Conservation (phyloP, 2,329 filamentous ascomycete species). For the Fusarium albosuccineum region DNA sequence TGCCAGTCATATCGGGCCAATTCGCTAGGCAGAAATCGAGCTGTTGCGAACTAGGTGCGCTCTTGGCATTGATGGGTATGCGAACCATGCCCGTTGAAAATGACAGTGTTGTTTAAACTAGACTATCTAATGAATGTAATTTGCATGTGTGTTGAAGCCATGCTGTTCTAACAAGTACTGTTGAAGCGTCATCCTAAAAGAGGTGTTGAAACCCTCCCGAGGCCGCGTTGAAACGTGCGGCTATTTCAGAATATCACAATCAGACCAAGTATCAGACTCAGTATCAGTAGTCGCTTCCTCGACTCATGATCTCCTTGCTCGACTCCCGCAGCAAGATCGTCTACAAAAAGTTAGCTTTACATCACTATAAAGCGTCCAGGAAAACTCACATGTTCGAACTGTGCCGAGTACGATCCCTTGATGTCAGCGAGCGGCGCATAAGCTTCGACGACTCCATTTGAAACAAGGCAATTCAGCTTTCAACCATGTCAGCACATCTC, state of each 20-base stretch:
- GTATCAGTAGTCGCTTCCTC: slow-evolving; percentile 63
- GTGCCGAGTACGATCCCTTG: slow-evolving; percentile 72
- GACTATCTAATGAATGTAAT: slow-evolving; percentile 21
- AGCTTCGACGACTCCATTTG: slow-evolving; percentile 67
- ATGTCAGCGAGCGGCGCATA: slow-evolving; percentile 70
- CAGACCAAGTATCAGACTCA: not conserved
- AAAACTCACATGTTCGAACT: slow-evolving; percentile 68
- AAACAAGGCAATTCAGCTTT: slow-evolving; percentile 70
- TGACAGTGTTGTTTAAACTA: slow-evolving; percentile 16
- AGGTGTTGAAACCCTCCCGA: slow-evolving; percentile 23
- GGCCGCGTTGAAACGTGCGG: slow-evolving; percentile 25
- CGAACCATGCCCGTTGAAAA: not conserved
- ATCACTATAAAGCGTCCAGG: rapidly evolving
- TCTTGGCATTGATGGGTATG: not conserved
- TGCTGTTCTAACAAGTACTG: slow-evolving; percentile 11
- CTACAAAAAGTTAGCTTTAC: slow-evolving; percentile 46
- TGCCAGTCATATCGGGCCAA: not conserved
- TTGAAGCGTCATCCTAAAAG: slow-evolving; percentile 17
- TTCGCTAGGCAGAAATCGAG: slow-evolving; percentile 8
- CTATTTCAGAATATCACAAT: not conserved
- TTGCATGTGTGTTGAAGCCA: slow-evolving; percentile 31
- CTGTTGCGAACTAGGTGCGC: not conserved
- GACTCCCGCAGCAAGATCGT: slow-evolving; percentile 61
- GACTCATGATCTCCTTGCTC: slow-evolving; percentile 65
- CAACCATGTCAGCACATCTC: slow-evolving; percentile 23